A percentile compares a stretch with the other conserved stretches of the same genome.
These are phyloP conservation scores for Mycena belliarum DNA, from an alignment of 768 basidiomycete species.

Conservation along the genomic window DNA sequence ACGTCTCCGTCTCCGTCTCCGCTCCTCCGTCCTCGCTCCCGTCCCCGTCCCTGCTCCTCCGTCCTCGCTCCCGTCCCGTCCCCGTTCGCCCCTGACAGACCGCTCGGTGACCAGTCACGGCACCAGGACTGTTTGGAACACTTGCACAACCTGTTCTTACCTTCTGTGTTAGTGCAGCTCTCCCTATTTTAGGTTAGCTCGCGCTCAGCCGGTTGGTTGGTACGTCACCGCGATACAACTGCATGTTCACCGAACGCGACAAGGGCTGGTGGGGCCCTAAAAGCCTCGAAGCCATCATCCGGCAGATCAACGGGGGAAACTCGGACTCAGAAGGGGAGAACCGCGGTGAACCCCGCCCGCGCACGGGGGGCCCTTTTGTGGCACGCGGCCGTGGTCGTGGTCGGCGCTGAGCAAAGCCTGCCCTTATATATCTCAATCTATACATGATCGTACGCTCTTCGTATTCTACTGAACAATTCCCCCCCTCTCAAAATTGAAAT, in stretches of 20 bases:
- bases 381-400: background rate
- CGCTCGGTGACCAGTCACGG: too few relatives aligned
- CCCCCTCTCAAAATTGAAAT: background rate
- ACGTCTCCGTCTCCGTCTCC: too few relatives aligned
- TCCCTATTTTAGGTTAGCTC: too few relatives aligned
- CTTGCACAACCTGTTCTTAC: too few relatives aligned
- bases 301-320: background rate
- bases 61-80: too few relatives aligned
- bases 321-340: background rate
- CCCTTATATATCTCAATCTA: background rate
- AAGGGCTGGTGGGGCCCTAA: background rate
- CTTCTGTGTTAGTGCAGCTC: too few relatives aligned
- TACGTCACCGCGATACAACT: background rate
- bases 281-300: background rate
- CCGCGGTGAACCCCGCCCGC: background rate
- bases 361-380: background rate
- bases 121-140: too few relatives aligned
- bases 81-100: too few relatives aligned
- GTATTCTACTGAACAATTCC: background rate
- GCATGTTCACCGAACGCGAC: background rate
- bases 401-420: background rate
- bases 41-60: too few relatives aligned
- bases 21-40: too few relatives aligned
- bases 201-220: background rate
- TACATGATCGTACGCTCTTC: background rate